Base-by-base conservation (phyloP, 148 eudicot genomes). In the Drosera capensis region DNA sequence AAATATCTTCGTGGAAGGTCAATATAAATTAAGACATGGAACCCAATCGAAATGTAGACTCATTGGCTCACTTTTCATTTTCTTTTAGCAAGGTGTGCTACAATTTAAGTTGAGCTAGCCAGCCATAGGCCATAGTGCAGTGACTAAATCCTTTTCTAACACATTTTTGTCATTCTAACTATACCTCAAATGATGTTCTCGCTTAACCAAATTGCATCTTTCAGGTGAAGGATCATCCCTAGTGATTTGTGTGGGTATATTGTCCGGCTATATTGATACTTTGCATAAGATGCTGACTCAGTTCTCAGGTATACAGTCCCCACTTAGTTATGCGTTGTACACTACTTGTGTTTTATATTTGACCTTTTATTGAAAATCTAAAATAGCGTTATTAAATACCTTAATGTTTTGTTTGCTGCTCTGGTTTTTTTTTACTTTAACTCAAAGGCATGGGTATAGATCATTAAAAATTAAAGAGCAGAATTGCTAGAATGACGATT, bases 161-260 rank as follows among this genome's bases (percentile, higher is more conserved):
- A n/a, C 35, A 15, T 12, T n/a, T 3, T 11, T 30, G 46, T 45
- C 51, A 24, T 40, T 40, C 18, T 18, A 35, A 14, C 48, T 25
- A 39, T n/a, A 30, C 15, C 1, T 48, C 40, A 7, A 35, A 15
- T 7, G 25, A 8, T 30, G 25, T 2, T 3, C 20, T 15, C 19
- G 6, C 30, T 56, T 18, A 28, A 43, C 16, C 16, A 46, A 51
- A 22, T 52, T 44, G 50, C n/a, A 21, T 68, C 40, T 52, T 61
- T 66, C 86, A 88, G 97, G 97, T 47, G 94, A 84, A 67, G 97
- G 93, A 51, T 78, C 95, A 16, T 83, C 97, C 37, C 66, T 84
- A 63, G 73, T 88, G 60, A 80, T 88, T 30, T 88, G 97, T 60
- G 79, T 80, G 62, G 82, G 92, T 37, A 88, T 88, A 64, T 73